These are phyloP conservation scores for Aspergillus sclerotioniger DNA, from an alignment of 495 filamentous ascomycete species.

Conservation along the genomic window DNA sequence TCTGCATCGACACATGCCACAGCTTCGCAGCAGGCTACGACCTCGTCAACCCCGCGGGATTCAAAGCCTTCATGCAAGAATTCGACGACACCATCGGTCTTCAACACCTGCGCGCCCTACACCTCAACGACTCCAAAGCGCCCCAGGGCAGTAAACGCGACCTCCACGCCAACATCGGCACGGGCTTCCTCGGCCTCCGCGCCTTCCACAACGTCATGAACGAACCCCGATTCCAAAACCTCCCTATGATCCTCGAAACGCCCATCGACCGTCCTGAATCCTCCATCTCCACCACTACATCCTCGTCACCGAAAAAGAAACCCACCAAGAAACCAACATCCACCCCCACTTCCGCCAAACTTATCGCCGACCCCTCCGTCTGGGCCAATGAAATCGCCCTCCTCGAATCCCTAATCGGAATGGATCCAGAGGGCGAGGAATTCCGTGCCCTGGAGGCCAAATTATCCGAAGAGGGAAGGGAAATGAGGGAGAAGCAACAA, in stretches of 20 bases:
- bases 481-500: constrained; percentile 70
- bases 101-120: constrained; percentile 77
- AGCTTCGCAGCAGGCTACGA: constrained; percentile 93
- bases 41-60: constrained; percentile 70
- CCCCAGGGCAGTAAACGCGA: constrained; percentile 76
- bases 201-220: constrained; percentile 93
- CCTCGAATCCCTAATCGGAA: constrained; percentile 82
- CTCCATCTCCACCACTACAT: background rate
- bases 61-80: constrained; percentile 64
- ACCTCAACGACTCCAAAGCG: constrained; percentile 92
- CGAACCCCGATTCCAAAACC: constrained; percentile 65
- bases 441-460: constrained; percentile 63
- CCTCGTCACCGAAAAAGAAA: constrained; percentile 16
- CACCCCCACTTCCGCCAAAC: constrained; percentile 16
- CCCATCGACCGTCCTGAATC: constrained; percentile 66
- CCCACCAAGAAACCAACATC: constrained; percentile 22
- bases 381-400: constrained; percentile 89
- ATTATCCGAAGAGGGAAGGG: constrained; percentile 63
- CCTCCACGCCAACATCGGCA: constrained; percentile 91
- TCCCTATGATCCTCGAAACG: constrained; percentile 94
- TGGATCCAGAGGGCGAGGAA: constrained; percentile 66
- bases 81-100: constrained; percentile 81
- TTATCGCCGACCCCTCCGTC: constrained; percentile 66
- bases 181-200: constrained; percentile 83
- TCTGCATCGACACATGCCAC: constrained; percentile 97